These are phyloP conservation scores for Tetrahymena elliotti DNA, from an alignment of 73 alveolate species.

Conservation along the genomic window DNA sequence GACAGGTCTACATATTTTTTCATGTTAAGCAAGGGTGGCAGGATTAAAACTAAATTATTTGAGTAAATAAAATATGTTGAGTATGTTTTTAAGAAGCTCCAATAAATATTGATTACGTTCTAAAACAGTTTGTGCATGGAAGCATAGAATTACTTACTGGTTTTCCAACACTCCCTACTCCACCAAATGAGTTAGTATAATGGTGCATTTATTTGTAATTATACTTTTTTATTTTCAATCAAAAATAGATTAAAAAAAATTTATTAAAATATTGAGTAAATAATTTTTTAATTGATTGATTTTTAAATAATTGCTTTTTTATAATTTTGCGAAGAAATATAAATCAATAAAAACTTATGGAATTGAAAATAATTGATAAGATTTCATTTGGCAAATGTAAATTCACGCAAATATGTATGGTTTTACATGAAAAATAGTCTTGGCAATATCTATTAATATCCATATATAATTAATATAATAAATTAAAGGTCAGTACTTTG, in stretches of 20 bases:
- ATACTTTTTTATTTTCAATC: not conserved
- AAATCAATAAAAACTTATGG: not conserved
- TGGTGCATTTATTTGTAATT: not conserved
- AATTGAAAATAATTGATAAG: not conserved
- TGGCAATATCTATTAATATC: not conserved
- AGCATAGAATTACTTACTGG: not conserved
- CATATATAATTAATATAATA: not conserved
- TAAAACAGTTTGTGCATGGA: not conserved
- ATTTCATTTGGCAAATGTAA: not conserved
- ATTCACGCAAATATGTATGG: not conserved
- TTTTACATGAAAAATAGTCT: too few relatives aligned
- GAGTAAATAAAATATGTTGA: not conserved
- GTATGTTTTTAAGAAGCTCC: too few relatives aligned
- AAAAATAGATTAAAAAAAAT: too few relatives aligned
- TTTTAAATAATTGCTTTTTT: too few relatives aligned
- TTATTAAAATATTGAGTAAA: not conserved
- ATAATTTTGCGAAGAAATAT: not conserved
- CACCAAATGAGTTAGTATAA: not conserved
- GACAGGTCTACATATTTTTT: not conserved
- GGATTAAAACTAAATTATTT: not conserved
- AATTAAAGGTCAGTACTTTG: not conserved
- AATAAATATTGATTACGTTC: not conserved
- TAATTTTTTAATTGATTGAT: too few relatives aligned
- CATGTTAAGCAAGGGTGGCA: not conserved
- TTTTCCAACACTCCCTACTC: not conserved